Conservation (phyloP, 2,329 filamentous ascomycete genomes). For the Hymenoscyphus scutula region DNA sequence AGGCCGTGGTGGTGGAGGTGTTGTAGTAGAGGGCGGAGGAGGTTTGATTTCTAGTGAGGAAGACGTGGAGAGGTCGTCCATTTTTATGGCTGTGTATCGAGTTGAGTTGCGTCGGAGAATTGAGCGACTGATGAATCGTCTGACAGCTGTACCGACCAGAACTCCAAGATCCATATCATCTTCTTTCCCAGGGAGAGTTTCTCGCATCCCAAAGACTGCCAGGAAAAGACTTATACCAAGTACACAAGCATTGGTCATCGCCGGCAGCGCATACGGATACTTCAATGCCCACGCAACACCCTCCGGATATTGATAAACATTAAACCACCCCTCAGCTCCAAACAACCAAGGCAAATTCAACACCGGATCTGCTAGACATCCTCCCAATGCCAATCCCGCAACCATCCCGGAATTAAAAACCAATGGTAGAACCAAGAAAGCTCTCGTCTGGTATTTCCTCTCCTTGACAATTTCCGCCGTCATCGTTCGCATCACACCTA, state of each 20-base stretch:
- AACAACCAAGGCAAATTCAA: conserved; percentile 41
- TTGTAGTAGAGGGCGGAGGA: neutral
- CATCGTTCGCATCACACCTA: conserved; percentile 72
- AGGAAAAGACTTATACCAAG: conserved; percentile 35
- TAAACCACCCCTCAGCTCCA: conserved; percentile 39
- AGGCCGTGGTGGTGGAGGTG: conserved; percentile 14
- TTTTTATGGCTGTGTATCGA: conserved; percentile 19
- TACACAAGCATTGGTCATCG: conserved; percentile 36
- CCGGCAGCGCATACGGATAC: conserved; percentile 45
- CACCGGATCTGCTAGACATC: conserved; percentile 43
- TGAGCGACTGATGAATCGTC: conserved; percentile 15
- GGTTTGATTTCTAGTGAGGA: conserved; percentile 7
- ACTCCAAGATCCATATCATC: conserved; percentile 29
- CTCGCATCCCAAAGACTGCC: conserved; percentile 37
- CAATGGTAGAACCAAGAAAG: conserved; percentile 48
- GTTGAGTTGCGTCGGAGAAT: conserved; percentile 10
- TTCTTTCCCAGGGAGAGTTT: conserved; percentile 39
- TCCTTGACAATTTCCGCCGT: conserved; percentile 69
- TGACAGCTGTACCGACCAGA: conserved; percentile 20
- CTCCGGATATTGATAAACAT: conserved; percentile 33
- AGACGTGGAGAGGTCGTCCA: conserved; percentile 11
- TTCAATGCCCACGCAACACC: conserved; percentile 41
- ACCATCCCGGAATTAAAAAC: conserved; percentile 59
- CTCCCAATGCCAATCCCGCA: conserved; percentile 35
- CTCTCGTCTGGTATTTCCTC: conserved; percentile 66